Conservation (phyloP, 495 filamentous ascomycete genomes). For the Neurospora sp. region DNA sequence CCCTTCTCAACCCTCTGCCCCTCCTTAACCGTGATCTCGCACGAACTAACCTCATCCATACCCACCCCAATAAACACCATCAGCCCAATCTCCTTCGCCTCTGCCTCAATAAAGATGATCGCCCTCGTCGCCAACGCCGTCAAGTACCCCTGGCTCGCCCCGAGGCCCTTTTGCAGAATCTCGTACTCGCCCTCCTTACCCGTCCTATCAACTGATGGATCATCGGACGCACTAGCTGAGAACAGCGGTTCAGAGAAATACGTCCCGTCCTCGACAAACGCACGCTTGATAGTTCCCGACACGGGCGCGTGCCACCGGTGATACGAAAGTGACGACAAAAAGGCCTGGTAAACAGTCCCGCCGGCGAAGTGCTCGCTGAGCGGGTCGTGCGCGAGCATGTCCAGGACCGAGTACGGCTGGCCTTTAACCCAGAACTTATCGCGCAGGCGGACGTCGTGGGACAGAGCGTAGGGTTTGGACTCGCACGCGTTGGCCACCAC, state of each 20-base stretch:
- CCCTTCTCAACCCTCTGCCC: constrained; percentile 55
- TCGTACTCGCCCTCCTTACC: constrained; percentile 20
- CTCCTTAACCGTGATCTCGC: constrained; percentile 52
- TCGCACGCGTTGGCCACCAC: constrained; percentile 61
- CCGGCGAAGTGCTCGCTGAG: constrained; percentile 45
- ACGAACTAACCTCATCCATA: constrained; percentile 63
- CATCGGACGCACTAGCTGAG: not conserved
- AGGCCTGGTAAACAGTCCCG: constrained; percentile 59
- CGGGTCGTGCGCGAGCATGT: constrained; percentile 50
- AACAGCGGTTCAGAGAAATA: constrained; percentile 59
- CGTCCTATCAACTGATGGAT: constrained; percentile 20
- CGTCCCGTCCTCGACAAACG: constrained; percentile 49
- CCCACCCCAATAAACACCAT: constrained; percentile 57
- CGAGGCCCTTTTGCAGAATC: constrained; percentile 26
- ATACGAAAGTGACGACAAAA: constrained; percentile 53
- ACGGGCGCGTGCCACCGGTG: constrained; percentile 65
- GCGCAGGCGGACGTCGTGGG: constrained; percentile 29
- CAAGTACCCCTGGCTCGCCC: constrained; percentile 48
- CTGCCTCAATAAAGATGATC: constrained; percentile 59
- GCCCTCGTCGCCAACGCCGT: constrained; percentile 49
- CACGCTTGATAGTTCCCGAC: constrained; percentile 44
- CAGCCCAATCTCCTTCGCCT: constrained; percentile 53
- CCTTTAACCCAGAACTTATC: constrained; percentile 61
- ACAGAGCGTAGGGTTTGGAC: constrained; percentile 43
- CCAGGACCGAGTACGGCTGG: constrained; percentile 52